Conservation (phyloP, 148 eudicot genomes). For the Cornus controversa region DNA sequence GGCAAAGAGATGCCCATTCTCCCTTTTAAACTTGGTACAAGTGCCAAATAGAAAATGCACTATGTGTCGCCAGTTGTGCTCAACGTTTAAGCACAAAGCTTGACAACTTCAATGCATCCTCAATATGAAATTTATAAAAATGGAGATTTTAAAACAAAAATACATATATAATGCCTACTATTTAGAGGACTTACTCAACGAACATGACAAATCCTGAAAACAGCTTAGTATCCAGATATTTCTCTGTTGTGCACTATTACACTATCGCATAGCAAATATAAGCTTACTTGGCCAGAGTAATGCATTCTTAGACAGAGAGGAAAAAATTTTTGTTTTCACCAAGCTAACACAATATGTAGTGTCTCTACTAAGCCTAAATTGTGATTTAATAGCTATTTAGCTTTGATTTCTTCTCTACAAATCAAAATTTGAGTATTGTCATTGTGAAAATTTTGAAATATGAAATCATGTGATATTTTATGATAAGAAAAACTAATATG, state of each 20-base stretch:
- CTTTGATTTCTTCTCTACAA: neutral
- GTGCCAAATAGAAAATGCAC: neutral
- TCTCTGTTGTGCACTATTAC: neutral
- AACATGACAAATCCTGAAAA: neutral
- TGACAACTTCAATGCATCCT: slow-evolving; percentile 7
- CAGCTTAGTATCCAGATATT: neutral
- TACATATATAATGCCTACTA: neutral
- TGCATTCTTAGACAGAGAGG: neutral
- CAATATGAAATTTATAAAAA: slow-evolving; percentile 7
- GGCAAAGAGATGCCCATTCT: slow-evolving; percentile 7
- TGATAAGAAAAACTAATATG: neutral
- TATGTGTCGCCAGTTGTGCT: slow-evolving; percentile 4
- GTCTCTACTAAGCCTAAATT: neutral
- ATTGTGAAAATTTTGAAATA: too few species aligned
- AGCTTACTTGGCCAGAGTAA: neutral
- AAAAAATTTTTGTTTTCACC: neutral
- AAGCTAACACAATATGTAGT: neutral
- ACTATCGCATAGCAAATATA: neutral
- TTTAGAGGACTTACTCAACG: neutral
- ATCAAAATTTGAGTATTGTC: neutral
- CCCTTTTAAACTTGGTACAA: slow-evolving; percentile 7
- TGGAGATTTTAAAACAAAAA: neutral
- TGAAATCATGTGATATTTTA: neutral
- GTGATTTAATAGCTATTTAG: neutral
- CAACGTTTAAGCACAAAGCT: neutral